phyloP scores from a whole-genome alignment of 805 yeast genomes.

The Saccharomycopsis vini region DNA sequence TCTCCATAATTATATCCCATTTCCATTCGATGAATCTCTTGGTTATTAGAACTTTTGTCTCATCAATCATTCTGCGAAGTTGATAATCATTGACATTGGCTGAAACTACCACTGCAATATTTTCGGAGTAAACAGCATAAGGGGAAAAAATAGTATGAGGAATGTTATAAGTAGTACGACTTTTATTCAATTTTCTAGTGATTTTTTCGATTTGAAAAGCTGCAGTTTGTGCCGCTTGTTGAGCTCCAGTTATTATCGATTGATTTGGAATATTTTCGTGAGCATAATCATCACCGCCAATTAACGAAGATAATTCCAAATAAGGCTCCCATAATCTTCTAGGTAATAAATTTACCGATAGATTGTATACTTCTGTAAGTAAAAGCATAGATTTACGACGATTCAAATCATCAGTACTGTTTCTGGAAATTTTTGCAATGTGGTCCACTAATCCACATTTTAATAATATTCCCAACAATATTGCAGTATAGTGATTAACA shows the following conservation, averaged over 20 bases:
- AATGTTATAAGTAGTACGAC: conserved; percentile 25
- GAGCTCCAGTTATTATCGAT: conserved; percentile 3
- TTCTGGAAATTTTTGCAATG: conserved; percentile 35
- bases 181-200: conserved; percentile 31
- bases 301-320: conserved; percentile 5
- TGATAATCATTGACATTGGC: conserved; percentile 49
- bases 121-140: conserved; percentile 17
- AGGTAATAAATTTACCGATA: conserved; percentile 50
- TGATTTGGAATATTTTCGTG: neutral
- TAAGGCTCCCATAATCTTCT: conserved; percentile 27
- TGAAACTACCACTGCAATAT: conserved; percentile 18
- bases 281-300: neutral
- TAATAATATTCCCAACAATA: conserved; percentile 47
- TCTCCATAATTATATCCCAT: conserved; percentile 62
- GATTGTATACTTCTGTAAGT: conserved; percentile 49
- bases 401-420: conserved; percentile 35
- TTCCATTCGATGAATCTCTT: conserved; percentile 83
- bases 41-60: conserved; percentile 64
- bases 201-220: conserved; percentile 41
- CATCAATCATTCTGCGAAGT: conserved; percentile 54
- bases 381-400: conserved; percentile 54
- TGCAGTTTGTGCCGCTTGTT: conserved; percentile 27
- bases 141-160: conserved; percentile 15
- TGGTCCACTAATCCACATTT: conserved; percentile 44
- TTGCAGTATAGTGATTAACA: conserved; percentile 54